Percentiles rank a stretch among this genome's conserved stretches.
Evolutionary conservation across 2,329 filamentous ascomycete genomes (phyloP).

Genomic region (Didymosphaeria variabile): DNA sequence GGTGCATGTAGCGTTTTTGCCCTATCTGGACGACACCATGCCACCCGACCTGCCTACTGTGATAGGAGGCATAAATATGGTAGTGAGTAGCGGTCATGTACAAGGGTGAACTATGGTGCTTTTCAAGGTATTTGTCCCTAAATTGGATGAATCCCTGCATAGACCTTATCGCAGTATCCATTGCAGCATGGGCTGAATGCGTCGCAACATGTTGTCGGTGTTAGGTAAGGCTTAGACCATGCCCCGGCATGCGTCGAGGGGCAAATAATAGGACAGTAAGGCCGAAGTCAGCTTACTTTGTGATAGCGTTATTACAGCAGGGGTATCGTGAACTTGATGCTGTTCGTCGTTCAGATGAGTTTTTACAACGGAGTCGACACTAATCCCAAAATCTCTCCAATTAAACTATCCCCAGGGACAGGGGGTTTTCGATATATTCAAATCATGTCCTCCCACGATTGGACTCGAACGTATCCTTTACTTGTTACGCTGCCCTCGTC

Average conservation of each 20-base stretch:
- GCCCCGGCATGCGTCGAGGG: background rate
- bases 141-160: too few species aligned
- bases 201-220: background rate
- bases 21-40: background rate
- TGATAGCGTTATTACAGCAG: slow-evolving; percentile 7
- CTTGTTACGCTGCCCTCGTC: slow-evolving; percentile 15
- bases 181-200: background rate
- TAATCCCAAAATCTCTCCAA: slow-evolving; percentile 6
- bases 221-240: background rate
- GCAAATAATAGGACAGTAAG: background rate
- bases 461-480: slow-evolving; percentile 8
- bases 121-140: too few species aligned
- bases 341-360: background rate
- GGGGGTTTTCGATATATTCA: slow-evolving; percentile 4
- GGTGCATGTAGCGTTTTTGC: background rate
- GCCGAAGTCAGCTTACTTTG: background rate
- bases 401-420: slow-evolving; percentile 7
- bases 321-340: too few species aligned
- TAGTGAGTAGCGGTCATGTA: too few species aligned
- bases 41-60: background rate
- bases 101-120: too few species aligned
- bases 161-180: slow-evolving; percentile 1
- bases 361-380: background rate
- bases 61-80: too few species aligned
- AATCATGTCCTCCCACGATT: slow-evolving; percentile 12